phyloP scores from a whole-genome alignment of 805 yeast genomes.

The Lipomyces japonicus region DNA sequence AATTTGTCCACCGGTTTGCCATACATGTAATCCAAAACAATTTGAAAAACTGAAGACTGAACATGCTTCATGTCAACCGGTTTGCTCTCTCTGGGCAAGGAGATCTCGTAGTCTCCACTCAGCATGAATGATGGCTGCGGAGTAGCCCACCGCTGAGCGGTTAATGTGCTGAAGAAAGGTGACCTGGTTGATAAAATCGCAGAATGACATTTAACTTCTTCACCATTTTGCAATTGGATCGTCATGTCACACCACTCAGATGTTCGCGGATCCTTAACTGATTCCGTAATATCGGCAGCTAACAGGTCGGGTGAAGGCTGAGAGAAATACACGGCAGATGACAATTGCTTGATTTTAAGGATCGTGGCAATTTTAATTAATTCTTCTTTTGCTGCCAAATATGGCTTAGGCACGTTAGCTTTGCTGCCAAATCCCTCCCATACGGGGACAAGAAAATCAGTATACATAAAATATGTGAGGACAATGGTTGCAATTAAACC shows the following conservation, averaged over 20 bases:
- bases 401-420: conserved; percentile 30
- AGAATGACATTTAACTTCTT: conserved; percentile 43
- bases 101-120: neutral
- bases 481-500: conserved; percentile 39
- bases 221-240: conserved; percentile 48
- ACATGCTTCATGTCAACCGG: conserved; percentile 46
- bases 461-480: conserved; percentile 49
- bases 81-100: neutral
- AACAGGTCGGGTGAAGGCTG: conserved; percentile 11
- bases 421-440: conserved; percentile 41
- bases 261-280: conserved; percentile 7
- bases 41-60: conserved; percentile 43
- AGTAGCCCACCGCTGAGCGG: conserved; percentile 24
- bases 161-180: conserved; percentile 58
- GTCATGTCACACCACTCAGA: conserved; percentile 41
- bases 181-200: conserved; percentile 51
- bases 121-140: conserved; percentile 6
- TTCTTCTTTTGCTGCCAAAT: conserved; percentile 30
- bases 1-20: conserved; percentile 44
- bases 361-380: conserved; percentile 27
- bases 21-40: conserved; percentile 53
- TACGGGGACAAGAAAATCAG: conserved; percentile 44
- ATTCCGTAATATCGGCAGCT: conserved; percentile 14
- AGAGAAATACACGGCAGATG: conserved; percentile 22
- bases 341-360: conserved; percentile 25